Conservation (phyloP, 31 red algal genomes). For the Odonthalia washingtoniensis region DNA sequence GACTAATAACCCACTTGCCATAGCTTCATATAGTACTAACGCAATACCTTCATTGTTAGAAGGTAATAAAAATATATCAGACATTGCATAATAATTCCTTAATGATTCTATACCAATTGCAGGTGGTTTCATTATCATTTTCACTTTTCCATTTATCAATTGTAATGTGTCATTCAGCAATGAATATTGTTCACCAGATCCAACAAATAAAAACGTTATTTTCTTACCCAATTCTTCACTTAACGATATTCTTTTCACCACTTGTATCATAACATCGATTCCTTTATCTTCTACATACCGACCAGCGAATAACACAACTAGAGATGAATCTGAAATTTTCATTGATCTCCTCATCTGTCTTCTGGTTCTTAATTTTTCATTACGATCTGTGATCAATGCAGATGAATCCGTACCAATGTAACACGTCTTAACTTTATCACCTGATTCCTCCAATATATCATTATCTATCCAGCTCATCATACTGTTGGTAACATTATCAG, state of each 20-base stretch:
- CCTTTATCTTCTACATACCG: constrained; percentile 68
- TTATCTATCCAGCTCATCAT: constrained; percentile 69
- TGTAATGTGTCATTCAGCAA: constrained; percentile 48
- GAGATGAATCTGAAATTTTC: constrained; percentile 39
- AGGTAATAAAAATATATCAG: constrained; percentile 65
- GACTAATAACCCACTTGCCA: constrained; percentile 70
- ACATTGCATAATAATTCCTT: constrained; percentile 71
- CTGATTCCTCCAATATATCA: constrained; percentile 29
- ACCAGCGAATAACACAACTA: constrained; percentile 66
- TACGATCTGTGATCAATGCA: constrained; percentile 24
- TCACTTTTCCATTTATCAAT: constrained; percentile 34
- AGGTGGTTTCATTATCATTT: constrained; percentile 55
- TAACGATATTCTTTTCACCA: constrained; percentile 45
- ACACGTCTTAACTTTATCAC: constrained; percentile 68
- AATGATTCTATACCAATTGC: constrained; percentile 58
- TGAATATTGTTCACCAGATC: constrained; percentile 54
- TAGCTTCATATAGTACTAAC: constrained; percentile 75
- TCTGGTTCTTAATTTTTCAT: constrained; percentile 34
- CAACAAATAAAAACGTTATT: constrained; percentile 68
- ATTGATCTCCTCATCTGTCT: constrained; percentile 53
- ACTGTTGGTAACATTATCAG: constrained; percentile 62
- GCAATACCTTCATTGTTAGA: constrained; percentile 77
- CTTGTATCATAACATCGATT: constrained; percentile 69
- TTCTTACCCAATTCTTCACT: constrained; percentile 16
- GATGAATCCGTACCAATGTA: constrained; percentile 63